phyloP scores from a whole-genome alignment of 2,329 filamentous ascomycete genomes.

The Paraphaeosphaeria sporulosa region DNA sequence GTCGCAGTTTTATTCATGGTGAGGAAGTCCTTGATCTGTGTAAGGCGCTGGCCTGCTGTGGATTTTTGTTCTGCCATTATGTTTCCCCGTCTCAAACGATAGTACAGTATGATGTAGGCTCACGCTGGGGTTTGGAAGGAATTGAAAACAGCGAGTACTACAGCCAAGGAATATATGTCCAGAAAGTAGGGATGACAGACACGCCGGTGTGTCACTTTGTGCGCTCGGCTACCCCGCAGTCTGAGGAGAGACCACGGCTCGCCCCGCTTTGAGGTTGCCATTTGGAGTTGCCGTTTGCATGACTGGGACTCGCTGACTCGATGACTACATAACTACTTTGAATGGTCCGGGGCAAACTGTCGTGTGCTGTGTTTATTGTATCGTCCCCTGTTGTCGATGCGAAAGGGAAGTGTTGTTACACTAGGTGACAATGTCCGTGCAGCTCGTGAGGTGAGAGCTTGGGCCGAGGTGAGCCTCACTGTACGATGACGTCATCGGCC shows the following conservation, averaged over 20 bases:
- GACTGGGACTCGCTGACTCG: background rate
- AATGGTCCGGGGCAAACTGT: background rate
- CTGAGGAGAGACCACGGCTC: background rate
- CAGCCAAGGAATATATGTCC: no score
- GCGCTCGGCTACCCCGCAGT: background rate
- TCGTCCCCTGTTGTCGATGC: no score
- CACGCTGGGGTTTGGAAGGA: background rate
- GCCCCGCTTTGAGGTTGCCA: background rate
- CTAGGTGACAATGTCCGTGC: background rate
- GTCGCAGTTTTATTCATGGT: conserved; percentile 56
- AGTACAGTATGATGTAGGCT: background rate
- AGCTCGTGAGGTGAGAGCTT: background rate
- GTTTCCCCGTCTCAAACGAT: background rate
- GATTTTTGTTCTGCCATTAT: conserved; percentile 47
- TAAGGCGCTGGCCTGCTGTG: conserved; percentile 46
- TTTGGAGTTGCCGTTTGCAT: background rate
- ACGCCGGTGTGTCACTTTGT: background rate
- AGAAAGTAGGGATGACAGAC: background rate
- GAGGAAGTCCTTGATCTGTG: conserved; percentile 55
- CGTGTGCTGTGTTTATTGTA: background rate
- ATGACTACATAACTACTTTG: background rate
- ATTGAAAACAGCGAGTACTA: no score
- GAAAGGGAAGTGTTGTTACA: no score
- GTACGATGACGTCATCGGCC: background rate
- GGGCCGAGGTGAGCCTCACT: background rate